phyloP scores from a whole-genome alignment of 345 rosid genomes.

The Melaleuca quinquenervia region DNA sequence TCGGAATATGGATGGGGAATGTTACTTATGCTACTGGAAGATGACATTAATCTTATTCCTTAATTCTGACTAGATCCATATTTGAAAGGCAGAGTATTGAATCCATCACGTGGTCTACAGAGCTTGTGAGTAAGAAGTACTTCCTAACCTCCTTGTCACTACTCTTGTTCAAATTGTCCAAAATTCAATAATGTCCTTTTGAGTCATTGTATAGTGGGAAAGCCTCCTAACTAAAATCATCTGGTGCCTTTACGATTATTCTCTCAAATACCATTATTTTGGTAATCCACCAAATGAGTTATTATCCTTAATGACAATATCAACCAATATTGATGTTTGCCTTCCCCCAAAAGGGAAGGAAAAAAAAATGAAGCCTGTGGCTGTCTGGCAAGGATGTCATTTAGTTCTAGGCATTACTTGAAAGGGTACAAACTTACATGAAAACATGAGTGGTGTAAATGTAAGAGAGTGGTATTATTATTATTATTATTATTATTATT shows the following conservation, averaged over 20 bases:
- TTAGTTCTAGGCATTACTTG: not conserved
- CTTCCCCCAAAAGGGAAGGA: not conserved
- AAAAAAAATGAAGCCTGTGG: not conserved
- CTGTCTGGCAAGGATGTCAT: not conserved
- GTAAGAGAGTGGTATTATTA: not conserved
- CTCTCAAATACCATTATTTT: not conserved
- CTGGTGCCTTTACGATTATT: not conserved
- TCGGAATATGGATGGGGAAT: not conserved
- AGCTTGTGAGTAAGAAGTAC: slow-evolving; percentile 24
- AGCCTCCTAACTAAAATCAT: not conserved
- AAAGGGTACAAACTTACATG: not conserved
- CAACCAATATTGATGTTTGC: not conserved
- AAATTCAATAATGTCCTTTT: not conserved
- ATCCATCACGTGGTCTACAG: slow-evolving; percentile 32
- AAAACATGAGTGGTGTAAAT: not conserved
- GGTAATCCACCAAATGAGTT: not conserved
- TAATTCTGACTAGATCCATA: slow-evolving; percentile 23
- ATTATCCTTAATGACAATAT: not conserved
- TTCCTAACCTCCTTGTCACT: not conserved
- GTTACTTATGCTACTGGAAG: not conserved
- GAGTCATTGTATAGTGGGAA: not conserved
- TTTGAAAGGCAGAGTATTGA: slow-evolving; percentile 29
- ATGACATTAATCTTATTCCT: not conserved
- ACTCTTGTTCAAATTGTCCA: not conserved
- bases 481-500: too few relatives aligned